These are phyloP conservation scores for Brassica incana DNA, from an alignment of 345 rosid genomes.

Conservation along the genomic window DNA sequence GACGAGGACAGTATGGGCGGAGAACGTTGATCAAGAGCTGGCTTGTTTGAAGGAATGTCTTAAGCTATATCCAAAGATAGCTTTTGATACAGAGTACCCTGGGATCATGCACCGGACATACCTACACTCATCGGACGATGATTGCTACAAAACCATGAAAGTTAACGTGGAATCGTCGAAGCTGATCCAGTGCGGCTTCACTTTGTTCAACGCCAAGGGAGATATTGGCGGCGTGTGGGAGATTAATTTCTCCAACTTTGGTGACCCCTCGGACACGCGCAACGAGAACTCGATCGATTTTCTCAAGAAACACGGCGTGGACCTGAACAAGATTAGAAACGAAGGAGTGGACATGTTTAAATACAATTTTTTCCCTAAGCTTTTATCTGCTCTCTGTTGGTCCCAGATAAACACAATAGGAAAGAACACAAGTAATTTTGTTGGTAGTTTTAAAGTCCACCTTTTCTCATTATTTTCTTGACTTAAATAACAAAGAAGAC, in stretches of 20 bases:
- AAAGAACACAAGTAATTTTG: too few relatives aligned
- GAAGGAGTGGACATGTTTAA: conserved; percentile 32
- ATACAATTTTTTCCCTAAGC: background rate
- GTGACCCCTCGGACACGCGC: conserved; percentile 19
- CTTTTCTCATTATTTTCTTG: too few relatives aligned
- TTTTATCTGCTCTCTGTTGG: background rate
- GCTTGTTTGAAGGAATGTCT: background rate
- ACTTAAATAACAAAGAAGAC: too few relatives aligned
- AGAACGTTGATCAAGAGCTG: conserved; percentile 25
- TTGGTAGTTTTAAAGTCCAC: too few relatives aligned
- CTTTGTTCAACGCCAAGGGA: conserved; percentile 25
- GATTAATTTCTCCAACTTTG: conserved; percentile 34
- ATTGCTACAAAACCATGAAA: background rate
- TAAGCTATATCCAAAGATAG: conserved; percentile 13
- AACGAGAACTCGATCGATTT: conserved; percentile 24
- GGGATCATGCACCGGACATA: background rate
- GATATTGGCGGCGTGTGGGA: conserved; percentile 40
- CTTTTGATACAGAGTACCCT: conserved; percentile 32
- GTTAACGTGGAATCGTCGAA: conserved; percentile 22
- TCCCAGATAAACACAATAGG: too few relatives aligned
- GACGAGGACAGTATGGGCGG: conserved; percentile 13
- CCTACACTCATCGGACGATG: background rate
- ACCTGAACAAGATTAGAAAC: conserved; percentile 27
- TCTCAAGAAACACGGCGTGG: conserved; percentile 20
- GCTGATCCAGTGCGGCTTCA: conserved; percentile 35